Percentiles rank a stretch among this genome's conserved stretches.
Evolutionary conservation across 2,329 filamentous ascomycete species (phyloP).

Genomic region (Celoporthe dispersa): DNA sequence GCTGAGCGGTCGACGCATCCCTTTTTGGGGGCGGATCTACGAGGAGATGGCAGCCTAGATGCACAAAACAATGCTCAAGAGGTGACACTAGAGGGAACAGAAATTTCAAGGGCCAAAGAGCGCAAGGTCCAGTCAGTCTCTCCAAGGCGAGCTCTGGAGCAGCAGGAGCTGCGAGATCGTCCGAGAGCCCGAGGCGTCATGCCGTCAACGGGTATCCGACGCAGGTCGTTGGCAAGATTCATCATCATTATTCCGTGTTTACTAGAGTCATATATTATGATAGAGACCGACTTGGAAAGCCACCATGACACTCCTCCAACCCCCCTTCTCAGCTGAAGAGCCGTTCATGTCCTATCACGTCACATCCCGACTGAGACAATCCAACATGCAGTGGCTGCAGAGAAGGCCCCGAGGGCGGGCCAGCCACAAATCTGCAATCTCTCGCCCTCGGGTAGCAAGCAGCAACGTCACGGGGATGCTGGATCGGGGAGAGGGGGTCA

Average conservation of each 20-base stretch:
- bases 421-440: slow-evolving; percentile 1
- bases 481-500: neutral
- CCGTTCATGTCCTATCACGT: neutral
- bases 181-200: neutral
- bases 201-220: neutral
- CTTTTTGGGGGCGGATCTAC: neutral
- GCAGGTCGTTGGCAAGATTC: neutral
- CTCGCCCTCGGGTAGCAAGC: neutral
- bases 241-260: neutral
- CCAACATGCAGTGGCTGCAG: slow-evolving; percentile 5
- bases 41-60: neutral
- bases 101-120: too few species aligned
- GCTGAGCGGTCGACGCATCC: neutral
- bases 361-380: neutral
- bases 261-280: neutral
- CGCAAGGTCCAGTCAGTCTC: too few species aligned
- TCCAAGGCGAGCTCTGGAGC: neutral
- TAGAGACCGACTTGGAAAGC: neutral
- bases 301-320: neutral
- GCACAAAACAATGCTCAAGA: too few species aligned
- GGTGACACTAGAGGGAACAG: too few species aligned
- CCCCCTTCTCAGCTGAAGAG: neutral
- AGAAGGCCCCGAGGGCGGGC: slow-evolving; percentile 6
- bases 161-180: neutral
- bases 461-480: neutral